Evolutionary conservation across 345 rosid genomes (phyloP), one percentile per base, ranked within the genome.

Genomic region (Syzygium oleosum): DNA sequence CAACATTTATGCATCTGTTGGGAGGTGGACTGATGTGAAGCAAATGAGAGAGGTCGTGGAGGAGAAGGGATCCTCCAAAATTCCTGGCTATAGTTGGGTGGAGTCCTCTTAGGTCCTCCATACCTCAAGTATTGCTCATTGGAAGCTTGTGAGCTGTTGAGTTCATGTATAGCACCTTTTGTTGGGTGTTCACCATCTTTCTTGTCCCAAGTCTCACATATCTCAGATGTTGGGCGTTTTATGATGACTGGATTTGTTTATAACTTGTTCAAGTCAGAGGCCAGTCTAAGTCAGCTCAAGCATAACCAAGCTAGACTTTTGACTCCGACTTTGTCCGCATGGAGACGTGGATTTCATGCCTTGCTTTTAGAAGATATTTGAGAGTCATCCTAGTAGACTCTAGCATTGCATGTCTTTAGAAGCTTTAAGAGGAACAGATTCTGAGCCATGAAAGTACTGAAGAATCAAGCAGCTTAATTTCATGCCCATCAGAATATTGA

Each of bases 41-140:
- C 86, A 87, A 87, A 59, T 92, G 85, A 92, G 94, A 86, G 89
- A 87, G 38, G 54, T 79, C 21, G 84, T 91, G 90, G 87, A 91
- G 88, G 55, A 85, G 86, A 91, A 91, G 89, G 89, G 90, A 85
- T 85, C 89, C 88, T 87, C 63, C 85, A 91, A 86, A 89, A 23
- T 89, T 77, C 89, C 94, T 21, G 94, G 94, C 49, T 91, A 88
- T 92, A 91, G 94, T 87, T 52, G 92, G 91, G 87, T 89, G 79
- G 79, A 89, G 56, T 87, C 86, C 51, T 58, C 84, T 59, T 63
- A 84, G 58, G 59, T 12, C 55, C 38, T 84, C 86, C 59, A 5
- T 41, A 17, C 49, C 21, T 86, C 58, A 63, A 65, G 54, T 9
- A 29, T 29, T 41, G 25, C 12, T 51, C 31, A 13, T 52, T 49